Evolutionary conservation across 192 early-diverging fungal species (phyloP).

Genomic region (Umbelopsis vinacea): DNA sequence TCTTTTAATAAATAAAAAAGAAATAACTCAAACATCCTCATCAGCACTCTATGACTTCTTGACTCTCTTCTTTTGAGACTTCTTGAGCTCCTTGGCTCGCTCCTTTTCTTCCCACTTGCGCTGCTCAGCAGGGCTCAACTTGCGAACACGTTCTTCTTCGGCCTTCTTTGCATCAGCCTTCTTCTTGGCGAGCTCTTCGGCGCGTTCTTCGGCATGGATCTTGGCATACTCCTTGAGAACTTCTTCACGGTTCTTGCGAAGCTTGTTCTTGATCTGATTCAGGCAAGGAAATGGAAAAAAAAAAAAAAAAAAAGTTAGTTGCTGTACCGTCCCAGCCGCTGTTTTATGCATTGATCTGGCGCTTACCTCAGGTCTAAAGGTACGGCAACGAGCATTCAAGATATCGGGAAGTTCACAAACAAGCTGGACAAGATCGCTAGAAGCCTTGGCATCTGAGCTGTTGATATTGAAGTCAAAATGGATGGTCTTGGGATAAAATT

Average conservation of each 20-base stretch:
- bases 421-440: conserved; percentile 26
- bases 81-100: conserved; percentile 71
- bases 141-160: conserved; percentile 65
- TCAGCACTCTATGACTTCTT: conserved; percentile 40
- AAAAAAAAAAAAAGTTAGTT: conserved; percentile 31
- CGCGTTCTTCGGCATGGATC: conserved; percentile 65
- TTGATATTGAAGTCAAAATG: conserved; percentile 13
- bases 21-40: no score
- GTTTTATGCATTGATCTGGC: conserved; percentile 31
- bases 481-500: not conserved
- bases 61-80: conserved; percentile 59
- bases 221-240: conserved; percentile 68
- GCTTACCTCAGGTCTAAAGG: conserved; percentile 45
- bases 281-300: no score
- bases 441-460: conserved; percentile 35
- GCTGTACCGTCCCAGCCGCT: conserved; percentile 38
- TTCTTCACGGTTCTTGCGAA: conserved; percentile 66
- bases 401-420: conserved; percentile 35
- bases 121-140: conserved; percentile 77
- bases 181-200: conserved; percentile 69
- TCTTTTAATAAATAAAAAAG: not conserved
- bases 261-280: conserved; percentile 48
- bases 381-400: conserved; percentile 23
- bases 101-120: conserved; percentile 89
- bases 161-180: conserved; percentile 70